Evolutionary conservation across 805 yeast genomes (phyloP).

Genomic region (Barnettozyma salicaria): DNA sequence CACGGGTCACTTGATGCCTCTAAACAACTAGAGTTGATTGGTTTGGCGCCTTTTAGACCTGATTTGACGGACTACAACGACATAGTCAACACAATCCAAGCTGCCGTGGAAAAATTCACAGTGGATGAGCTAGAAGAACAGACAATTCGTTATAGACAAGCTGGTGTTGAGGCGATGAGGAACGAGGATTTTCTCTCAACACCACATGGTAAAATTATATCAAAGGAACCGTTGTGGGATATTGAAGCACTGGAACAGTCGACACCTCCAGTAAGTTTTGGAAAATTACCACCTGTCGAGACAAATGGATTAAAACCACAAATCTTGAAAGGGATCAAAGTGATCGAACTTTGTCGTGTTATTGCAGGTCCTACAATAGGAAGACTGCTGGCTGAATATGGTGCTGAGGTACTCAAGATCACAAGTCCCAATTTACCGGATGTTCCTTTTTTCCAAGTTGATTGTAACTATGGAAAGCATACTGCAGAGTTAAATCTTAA

Average conservation of each 20-base stretch:
- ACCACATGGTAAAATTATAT: constrained; percentile 2
- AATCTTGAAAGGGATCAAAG: constrained; percentile 6
- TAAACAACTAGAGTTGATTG: constrained; percentile 7
- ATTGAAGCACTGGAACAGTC: constrained; percentile 1
- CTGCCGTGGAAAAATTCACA: constrained; percentile 4
- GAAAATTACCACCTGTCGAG: no score
- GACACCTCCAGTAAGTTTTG: no score
- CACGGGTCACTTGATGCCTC: constrained; percentile 10
- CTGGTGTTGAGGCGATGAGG: constrained; percentile 9
- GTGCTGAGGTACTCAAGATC: constrained; percentile 8
- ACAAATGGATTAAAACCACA: no score
- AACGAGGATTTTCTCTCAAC: constrained; percentile 4
- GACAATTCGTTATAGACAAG: constrained; percentile 5
- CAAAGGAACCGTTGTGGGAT: constrained; percentile 2
- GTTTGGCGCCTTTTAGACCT: constrained; percentile 3
- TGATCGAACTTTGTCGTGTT: constrained; percentile 8
- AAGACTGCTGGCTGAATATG: constrained; percentile 7
- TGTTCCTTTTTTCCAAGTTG: constrained; percentile 9
- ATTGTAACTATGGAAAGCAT: constrained; percentile 5
- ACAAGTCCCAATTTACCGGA: constrained; percentile 6
- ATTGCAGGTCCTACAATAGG: constrained; percentile 11
- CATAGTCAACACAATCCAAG: constrained; percentile 3
- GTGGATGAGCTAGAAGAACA: constrained; percentile 7
- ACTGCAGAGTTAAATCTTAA: constrained; percentile 3
- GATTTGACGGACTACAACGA: constrained; percentile 4